Evolutionary conservation across 148 eudicot genomes (phyloP), one percentile per base, ranked within the genome.

Genomic region (Fagopyrum tataricum): DNA sequence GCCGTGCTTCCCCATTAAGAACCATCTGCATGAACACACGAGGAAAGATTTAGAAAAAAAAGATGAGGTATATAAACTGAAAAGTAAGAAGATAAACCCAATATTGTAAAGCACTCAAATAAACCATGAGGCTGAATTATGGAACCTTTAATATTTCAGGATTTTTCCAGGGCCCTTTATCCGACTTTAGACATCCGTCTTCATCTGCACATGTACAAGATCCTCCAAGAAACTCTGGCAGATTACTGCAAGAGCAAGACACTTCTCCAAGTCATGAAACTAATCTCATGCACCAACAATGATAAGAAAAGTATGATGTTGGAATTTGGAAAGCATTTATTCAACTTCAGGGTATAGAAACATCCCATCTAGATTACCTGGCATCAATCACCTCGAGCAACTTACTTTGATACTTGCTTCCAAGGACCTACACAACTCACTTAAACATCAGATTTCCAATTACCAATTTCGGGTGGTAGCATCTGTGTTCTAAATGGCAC

Each of bases 201-300:
- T 84, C 84, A 47, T 84, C 93, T 49, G 85, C 88, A 80, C 98
- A 93, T 72, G 88, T 84, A 82, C 98, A 93, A 59, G 83, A 82
- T 51, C 98, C 98, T 14, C 98, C 98, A 78, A 93, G 80, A 71
- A 93, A 93, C 42, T 88, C 95, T n/a, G 98, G 98, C 77, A 93
- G 80, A 82, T 93, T 91, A 85, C 98, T 93, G 85, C 47, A 71
- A 55, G 9, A 44, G 43, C 58, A 72, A 48, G 44, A 72, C 23
- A 5, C 9, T 21, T 71, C 73, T n/a, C 59, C 37, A 56, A 21
- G 31, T 56, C 62, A 56, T 17, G 21, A 52, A 10, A 52, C 21
- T 17, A 52, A 52, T 52, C 18, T 52, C 20, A 15, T 52, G 21
- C 20, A 52, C 21, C 20, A 0, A 3, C 20, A 52, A 52, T 21